Base-by-base conservation (phyloP, 805 yeast genomes). In the Lipomyces lipofer region DNA sequence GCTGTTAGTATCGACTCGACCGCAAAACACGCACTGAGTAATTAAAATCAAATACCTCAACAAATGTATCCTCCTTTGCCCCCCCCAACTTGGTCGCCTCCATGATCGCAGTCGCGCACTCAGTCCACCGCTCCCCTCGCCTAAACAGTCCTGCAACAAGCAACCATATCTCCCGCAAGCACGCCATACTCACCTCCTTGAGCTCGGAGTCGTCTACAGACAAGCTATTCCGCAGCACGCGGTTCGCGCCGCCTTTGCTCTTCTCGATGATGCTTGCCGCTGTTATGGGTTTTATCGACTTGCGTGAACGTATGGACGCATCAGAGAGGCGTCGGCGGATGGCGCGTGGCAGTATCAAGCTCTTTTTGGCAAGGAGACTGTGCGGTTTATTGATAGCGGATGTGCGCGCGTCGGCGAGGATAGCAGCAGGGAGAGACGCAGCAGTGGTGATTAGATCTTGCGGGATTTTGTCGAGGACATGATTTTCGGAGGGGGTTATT, bases 31-130 rank as follows among this genome's bases (percentile, higher is more conserved):
- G 29, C 7, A n/a, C n/a, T n/a, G n/a, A n/a, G n/a, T n/a, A n/a
- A n/a, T n/a, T n/a, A n/a, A n/a, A 24, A 35, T 17, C 2, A 43
- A 54, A 19, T 30, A 57, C 61, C 56, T 58, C 62, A 4, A 56
- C 25, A 47, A 51, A 58, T 12, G 59, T 54, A 32, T 58, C 62
- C 35, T 58, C 62, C 19, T 43, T 50, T 13, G 52, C 56, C 4
- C 59, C 59, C 4, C 62, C 62, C 21, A 58, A 40, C 44, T 55
- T 54, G 5, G 56, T 47, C n/a, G 62, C 62, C 27, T 55, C 59
- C 8, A 35, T 42, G 8, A 58, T 56, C 3, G 62, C 58, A 12
- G 59, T 48, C 15, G 50, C 62, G 29, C 56, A 47, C 47, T 58
- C 60, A 17, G 35, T n/a, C 52, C 51, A 58, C 25, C 46, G 49